phyloP scores from a whole-genome alignment of 1,139 yeast genomes.

The Suhomyces choctaworum region DNA sequence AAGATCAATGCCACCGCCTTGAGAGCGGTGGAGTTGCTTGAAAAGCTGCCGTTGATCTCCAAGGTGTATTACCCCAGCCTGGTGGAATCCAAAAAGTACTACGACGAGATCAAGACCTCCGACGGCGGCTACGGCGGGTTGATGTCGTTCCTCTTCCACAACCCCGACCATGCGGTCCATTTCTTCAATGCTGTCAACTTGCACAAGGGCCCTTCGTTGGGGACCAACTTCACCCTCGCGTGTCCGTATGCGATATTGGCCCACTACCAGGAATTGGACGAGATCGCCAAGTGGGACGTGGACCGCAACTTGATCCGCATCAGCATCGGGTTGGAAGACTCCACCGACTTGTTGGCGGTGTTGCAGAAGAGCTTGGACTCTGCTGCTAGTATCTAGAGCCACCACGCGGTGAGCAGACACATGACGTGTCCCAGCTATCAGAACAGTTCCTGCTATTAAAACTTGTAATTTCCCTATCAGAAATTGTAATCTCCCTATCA shows the following conservation, averaged over 20 bases:
- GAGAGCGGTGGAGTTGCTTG: conserved; percentile 52
- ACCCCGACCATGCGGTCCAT: conserved; percentile 62
- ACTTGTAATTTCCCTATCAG: no score
- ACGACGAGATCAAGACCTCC: conserved; percentile 66
- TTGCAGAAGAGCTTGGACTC: conserved; percentile 59
- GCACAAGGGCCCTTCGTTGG: conserved; percentile 92
- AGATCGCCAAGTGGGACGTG: conserved; percentile 81
- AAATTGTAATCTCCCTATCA: no score
- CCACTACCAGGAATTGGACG: conserved; percentile 81
- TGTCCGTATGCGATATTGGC: conserved; percentile 92
- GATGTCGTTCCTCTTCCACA: conserved; percentile 71
- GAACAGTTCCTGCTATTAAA: no score
- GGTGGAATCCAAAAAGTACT: conserved; percentile 56
- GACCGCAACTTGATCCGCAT: conserved; percentile 78
- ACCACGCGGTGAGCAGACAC: no score
- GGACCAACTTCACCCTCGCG: conserved; percentile 88
- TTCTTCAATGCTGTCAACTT: conserved; percentile 76
- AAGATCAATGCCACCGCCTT: conserved; percentile 69
- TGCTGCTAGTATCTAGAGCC: conserved; percentile 39
- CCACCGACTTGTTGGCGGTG: conserved; percentile 53
- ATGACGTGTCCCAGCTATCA: no score
- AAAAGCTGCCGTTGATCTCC: conserved; percentile 51
- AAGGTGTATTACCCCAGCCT: conserved; percentile 71
- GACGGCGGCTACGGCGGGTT: conserved; percentile 94
- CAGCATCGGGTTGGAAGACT: conserved; percentile 79